Evolutionary conservation across 2,329 filamentous ascomycete species (phyloP).

Genomic region (Ophiostoma triangulosporum): DNA sequence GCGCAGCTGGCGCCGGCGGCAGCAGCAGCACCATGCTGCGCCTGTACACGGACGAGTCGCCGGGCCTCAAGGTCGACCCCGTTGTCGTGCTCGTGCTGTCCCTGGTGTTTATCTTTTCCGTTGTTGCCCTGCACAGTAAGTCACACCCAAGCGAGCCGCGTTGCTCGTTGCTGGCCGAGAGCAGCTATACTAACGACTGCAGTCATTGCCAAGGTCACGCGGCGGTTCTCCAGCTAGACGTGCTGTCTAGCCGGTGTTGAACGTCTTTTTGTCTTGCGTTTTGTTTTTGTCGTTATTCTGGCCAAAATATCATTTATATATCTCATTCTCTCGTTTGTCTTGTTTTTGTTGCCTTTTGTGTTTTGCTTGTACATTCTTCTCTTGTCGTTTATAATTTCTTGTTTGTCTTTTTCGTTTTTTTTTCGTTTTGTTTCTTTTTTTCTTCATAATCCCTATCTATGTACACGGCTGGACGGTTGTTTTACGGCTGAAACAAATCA

Average conservation of each 20-base stretch:
- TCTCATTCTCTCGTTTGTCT: background rate
- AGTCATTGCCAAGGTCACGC: constrained; percentile 18
- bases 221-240: constrained; percentile 18
- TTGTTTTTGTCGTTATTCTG: background rate
- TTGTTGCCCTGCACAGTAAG: constrained; percentile 94
- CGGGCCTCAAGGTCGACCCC: constrained; percentile 92
- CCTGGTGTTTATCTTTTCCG: constrained; percentile 96
- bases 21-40: constrained; percentile 96
- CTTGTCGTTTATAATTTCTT: constrained; percentile 3
- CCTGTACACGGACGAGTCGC: constrained; percentile 97
- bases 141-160: no score
- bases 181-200: constrained; percentile 1
- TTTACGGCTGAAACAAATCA: background rate
- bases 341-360: background rate
- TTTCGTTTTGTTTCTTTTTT: background rate
- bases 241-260: background rate
- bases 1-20: constrained; percentile 85
- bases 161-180: no score
- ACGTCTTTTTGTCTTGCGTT: background rate
- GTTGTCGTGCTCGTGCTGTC: constrained; percentile 94
- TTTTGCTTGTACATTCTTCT: background rate
- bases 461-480: background rate
- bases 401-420: background rate
- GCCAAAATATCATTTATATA: background rate
- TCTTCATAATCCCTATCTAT: background rate